Base-by-base conservation (phyloP, 441 rosid genomes). In the Omphalea diandra region DNA sequence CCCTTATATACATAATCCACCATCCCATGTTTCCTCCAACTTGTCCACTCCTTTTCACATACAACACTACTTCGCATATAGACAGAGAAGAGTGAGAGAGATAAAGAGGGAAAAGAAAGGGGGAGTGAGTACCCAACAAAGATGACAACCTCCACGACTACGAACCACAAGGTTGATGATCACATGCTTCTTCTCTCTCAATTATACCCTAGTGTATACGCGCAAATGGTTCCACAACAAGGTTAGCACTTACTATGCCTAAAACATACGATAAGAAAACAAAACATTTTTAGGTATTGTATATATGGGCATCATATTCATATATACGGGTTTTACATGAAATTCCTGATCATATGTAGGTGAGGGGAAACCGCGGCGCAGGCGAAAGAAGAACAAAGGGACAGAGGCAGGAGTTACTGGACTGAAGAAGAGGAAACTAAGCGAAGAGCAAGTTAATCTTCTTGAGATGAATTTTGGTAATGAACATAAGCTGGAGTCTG, bases 401-500 rank as follows among this genome's bases (percentile, higher is more conserved):
- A 85, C 73, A 69, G 84, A 77, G 64, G 58, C 2, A 6, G 72
- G 68, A 55, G 41, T 57, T 2, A 15, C 29, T 0, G 87, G 73
- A 4, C 49, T 63, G 17, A 91, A 81, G 82, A 93, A 93, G 73
- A 86, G 96, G 81, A 91, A 89, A 76, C 84, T 93, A 7, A 91
- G 83, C 1, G 73, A 67, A 1, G 91, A 89, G 66, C 98, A 93
- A 75, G 86, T 83, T 24, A 73, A 78, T 38, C 75, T 91, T 61
- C 84, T 93, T 1, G 98, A 93, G 62, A 54, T 69, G 46, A 84
- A 82, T 66, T 93, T 90, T 24, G 93, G 81, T 0, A 77, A 75
- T 40, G 98, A 93, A 68, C 94, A 85, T 41, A 93, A 93, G 79
- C 76, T 93, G 1, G 98, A 91, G 77, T 82, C 97, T 11, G 93